Evolutionary conservation across 2,329 filamentous ascomycete species (phyloP).

Genomic region (Apiospora pterosperma): DNA sequence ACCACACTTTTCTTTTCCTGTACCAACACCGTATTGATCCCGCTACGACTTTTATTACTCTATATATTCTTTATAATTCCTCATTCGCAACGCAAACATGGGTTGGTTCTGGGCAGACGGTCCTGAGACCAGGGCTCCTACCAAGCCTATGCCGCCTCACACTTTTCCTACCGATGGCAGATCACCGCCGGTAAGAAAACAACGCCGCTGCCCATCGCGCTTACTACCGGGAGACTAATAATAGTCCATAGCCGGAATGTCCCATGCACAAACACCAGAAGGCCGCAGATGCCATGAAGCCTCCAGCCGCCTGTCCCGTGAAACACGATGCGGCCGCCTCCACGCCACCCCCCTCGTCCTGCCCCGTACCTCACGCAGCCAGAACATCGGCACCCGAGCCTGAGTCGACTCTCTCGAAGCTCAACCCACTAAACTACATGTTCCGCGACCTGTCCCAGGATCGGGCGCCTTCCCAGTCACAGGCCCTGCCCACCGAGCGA

Average conservation of each 20-base stretch:
- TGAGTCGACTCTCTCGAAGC: slow-evolving; percentile 49
- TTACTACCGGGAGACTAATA: slow-evolving; percentile 10
- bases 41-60: not conserved
- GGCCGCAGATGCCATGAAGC: slow-evolving; percentile 43
- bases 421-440: slow-evolving; percentile 89
- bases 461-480: slow-evolving; percentile 67
- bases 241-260: slow-evolving; percentile 42
- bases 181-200: slow-evolving; percentile 37
- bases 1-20: not conserved
- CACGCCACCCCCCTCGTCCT: slow-evolving; percentile 30
- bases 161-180: slow-evolving; percentile 20
- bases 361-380: slow-evolving; percentile 43
- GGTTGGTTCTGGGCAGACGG: slow-evolving; percentile 63
- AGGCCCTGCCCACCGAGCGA: slow-evolving; percentile 73
- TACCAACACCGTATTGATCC: not conserved
- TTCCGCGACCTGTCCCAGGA: slow-evolving; percentile 81
- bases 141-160: slow-evolving; percentile 21
- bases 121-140: slow-evolving; percentile 25
- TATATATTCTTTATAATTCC: slow-evolving; percentile 13
- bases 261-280: slow-evolving; percentile 53
- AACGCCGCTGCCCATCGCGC: not conserved
- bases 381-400: slow-evolving; percentile 29
- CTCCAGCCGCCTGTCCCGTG: slow-evolving; percentile 27
- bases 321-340: slow-evolving; percentile 18
- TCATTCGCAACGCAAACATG: slow-evolving; percentile 45